phyloP scores from a whole-genome alignment of 768 basidiomycete genomes.

The Russula sp. region DNA sequence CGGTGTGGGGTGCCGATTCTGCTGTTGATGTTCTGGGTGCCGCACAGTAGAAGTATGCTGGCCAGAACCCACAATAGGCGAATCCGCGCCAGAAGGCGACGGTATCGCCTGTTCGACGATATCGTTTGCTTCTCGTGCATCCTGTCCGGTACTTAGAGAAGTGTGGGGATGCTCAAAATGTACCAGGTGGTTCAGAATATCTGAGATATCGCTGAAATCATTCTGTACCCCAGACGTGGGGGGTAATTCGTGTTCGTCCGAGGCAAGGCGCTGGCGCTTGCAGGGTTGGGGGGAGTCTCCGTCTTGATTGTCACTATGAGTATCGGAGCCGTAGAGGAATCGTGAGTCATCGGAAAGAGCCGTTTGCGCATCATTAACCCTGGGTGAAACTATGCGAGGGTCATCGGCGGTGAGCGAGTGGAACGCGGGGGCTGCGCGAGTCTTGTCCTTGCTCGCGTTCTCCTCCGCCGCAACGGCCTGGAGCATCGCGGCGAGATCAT shows the following conservation, averaged over 20 bases:
- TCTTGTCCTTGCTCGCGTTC: conserved; percentile 45
- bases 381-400: conserved; percentile 18
- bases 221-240: conserved; percentile 45
- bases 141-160: background rate
- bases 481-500: conserved; percentile 68
- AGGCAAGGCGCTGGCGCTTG: conserved; percentile 25
- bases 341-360: conserved; percentile 28
- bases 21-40: conserved; percentile 12
- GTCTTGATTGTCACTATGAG: conserved; percentile 32
- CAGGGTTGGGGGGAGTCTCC: conserved; percentile 16
- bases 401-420: conserved; percentile 67
- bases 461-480: conserved; percentile 49
- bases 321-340: conserved; percentile 34
- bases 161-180: conserved; percentile 58
- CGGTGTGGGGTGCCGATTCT: conserved; percentile 8
- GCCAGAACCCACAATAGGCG: conserved; percentile 11
- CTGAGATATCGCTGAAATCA: conserved; percentile 73
- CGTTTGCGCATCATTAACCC: conserved; percentile 9
- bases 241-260: conserved; percentile 31
- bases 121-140: conserved; percentile 5
- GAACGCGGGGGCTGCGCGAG: conserved; percentile 70
- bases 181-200: conserved; percentile 69
- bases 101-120: conserved; percentile 15
- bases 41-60: background rate
- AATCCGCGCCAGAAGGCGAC: conserved; percentile 11